Percentiles rank a stretch among this genome's conserved stretches.
Conservation (phyloP, 169 alveolate genomes). For the Plasmodium inui region DNA sequence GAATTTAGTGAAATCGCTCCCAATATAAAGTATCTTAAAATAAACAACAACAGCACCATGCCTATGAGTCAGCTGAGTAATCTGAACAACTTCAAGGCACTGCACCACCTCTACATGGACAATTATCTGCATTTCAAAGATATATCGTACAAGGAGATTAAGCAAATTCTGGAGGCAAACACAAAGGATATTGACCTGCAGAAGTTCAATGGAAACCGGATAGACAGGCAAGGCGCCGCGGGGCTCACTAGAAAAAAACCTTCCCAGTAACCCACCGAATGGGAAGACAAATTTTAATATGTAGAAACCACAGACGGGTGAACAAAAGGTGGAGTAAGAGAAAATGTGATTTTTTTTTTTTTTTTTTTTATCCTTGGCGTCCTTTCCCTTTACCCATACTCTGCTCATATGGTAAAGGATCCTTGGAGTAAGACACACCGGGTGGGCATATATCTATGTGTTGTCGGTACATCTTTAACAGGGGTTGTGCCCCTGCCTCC, state of each 20-base stretch:
- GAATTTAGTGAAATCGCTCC: constrained; percentile 24
- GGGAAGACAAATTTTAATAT: background rate
- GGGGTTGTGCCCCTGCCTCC: background rate
- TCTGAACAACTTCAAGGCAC: constrained; percentile 17
- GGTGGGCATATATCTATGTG: background rate
- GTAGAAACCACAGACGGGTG: background rate
- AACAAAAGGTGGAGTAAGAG: background rate
- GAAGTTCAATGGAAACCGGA: constrained; percentile 33
- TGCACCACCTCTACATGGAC: constrained; percentile 24
- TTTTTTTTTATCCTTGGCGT: background rate
- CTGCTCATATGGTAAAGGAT: background rate
- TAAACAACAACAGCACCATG: constrained; percentile 36
- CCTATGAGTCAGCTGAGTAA: constrained; percentile 15
- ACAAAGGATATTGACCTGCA: constrained; percentile 29
- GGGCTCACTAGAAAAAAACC: background rate
- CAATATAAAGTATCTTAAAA: constrained; percentile 20
- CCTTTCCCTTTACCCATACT: background rate
- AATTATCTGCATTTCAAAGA: constrained; percentile 53
- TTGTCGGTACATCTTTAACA: background rate
- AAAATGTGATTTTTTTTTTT: background rate
- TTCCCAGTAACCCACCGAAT: background rate
- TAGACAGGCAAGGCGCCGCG: background rate
- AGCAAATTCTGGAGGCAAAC: constrained; percentile 16
- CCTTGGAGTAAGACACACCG: background rate
- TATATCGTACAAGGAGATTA: constrained; percentile 37